A percentile compares a stretch with the other conserved stretches of the same genome.
Conservation (phyloP, 768 basidiomycete genomes). For the Paxillus involutus region DNA sequence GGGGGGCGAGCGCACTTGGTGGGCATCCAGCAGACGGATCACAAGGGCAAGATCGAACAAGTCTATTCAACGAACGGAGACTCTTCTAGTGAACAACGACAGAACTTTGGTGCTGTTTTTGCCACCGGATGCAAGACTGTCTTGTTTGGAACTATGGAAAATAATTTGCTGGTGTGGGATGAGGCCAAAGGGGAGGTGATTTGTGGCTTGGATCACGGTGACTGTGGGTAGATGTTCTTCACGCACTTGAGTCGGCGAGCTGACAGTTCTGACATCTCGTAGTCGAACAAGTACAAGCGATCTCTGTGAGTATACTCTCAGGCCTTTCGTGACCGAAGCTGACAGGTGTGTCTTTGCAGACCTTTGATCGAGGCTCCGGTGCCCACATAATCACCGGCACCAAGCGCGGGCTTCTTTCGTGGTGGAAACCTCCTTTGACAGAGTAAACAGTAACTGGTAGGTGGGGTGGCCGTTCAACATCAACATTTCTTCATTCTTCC, state of each 20-base stretch:
- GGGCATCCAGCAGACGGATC: constrained; percentile 46
- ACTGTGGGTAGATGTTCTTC: constrained; percentile 40
- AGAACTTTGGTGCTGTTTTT: constrained; percentile 51
- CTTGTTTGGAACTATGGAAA: constrained; percentile 55
- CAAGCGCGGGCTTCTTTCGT: constrained; percentile 50
- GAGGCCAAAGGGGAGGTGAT: constrained; percentile 49
- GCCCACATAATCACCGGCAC: constrained; percentile 56
- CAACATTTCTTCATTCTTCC: constrained; percentile 8
- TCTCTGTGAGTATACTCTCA: constrained; percentile 29
- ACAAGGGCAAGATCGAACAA: constrained; percentile 53
- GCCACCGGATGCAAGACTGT: constrained; percentile 52
- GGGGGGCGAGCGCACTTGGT: constrained; percentile 54
- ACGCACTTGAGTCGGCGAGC: not conserved
- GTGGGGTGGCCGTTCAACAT: not conserved
- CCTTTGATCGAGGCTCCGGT: constrained; percentile 43
- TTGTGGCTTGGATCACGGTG: constrained; percentile 60
- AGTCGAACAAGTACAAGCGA: constrained; percentile 34
- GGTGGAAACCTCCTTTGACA: constrained; percentile 47
- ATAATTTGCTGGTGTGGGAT: constrained; percentile 64
- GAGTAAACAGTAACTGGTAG: constrained; percentile 10
- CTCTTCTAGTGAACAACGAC: constrained; percentile 27
- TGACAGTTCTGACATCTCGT: constrained; percentile 9
- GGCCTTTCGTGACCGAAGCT: constrained; percentile 22
- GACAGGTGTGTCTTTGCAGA: constrained; percentile 29
- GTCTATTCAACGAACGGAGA: constrained; percentile 47